These are phyloP conservation scores for Corymbia citriodora DNA, from an alignment of 441 rosid genomes.

Conservation along the genomic window DNA sequence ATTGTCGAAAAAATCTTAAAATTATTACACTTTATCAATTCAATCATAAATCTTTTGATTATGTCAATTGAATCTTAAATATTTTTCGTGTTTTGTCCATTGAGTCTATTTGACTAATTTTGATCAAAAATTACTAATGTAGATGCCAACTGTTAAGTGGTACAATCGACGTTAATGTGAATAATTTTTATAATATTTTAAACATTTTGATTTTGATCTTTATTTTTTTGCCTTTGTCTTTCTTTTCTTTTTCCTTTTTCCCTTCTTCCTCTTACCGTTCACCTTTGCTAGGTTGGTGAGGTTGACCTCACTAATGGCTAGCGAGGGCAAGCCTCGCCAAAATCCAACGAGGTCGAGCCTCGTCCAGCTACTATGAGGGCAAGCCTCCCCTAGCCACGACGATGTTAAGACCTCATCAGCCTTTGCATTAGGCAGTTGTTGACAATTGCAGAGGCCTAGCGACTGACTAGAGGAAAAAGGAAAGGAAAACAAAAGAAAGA, in stretches of 20 bases:
- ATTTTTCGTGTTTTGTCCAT: too few species aligned
- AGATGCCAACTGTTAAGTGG: rapidly evolving
- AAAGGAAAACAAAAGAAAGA: not conserved
- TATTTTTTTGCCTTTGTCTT: too few species aligned
- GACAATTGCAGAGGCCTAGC: not conserved
- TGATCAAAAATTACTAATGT: not conserved
- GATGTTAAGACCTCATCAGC: rapidly evolving
- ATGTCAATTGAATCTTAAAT: not conserved
- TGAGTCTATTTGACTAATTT: not conserved
- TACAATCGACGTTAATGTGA: rapidly evolving
- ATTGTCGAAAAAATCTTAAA: too few species aligned
- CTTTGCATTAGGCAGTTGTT: not conserved
- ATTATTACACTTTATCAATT: not conserved
- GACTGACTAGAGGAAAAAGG: too few species aligned
- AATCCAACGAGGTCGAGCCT: not conserved
- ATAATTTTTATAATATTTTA: too few species aligned
- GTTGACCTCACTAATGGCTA: not conserved
- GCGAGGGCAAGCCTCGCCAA: not conserved
- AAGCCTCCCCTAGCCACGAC: not conserved
- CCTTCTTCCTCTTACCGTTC: not conserved
- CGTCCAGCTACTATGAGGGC: not conserved
- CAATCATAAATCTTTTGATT: too few species aligned
- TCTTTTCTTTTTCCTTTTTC: too few species aligned
- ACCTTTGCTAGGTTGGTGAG: not conserved
- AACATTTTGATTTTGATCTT: too few species aligned